Conservation (phyloP, 1,139 yeast species). For the Saccharomyces hybrid region DNA sequence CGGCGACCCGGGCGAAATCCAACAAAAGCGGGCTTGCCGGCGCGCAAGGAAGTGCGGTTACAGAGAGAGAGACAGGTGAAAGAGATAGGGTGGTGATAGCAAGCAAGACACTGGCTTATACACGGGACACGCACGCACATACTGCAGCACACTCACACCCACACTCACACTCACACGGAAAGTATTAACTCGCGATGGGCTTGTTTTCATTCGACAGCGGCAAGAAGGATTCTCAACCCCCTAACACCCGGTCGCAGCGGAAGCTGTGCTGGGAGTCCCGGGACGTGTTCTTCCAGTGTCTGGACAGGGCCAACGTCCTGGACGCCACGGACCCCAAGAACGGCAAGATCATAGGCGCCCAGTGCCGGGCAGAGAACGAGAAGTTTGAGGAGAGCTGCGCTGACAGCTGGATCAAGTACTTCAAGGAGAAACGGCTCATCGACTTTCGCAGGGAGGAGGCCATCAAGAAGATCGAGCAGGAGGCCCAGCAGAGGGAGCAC, state of each 20-base stretch:
- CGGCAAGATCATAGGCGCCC: conserved; percentile 25
- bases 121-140: background rate
- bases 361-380: conserved; percentile 41
- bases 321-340: conserved; percentile 41
- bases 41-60: background rate
- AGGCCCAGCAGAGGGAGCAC: conserved; percentile 23
- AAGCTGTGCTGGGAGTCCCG: conserved; percentile 63
- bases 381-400: conserved; percentile 50
- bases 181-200: conserved; percentile 11
- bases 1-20: background rate
- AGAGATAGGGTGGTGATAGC: too few relatives aligned
- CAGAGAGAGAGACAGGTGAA: background rate
- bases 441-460: conserved; percentile 48
- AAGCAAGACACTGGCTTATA: too few relatives aligned
- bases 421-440: conserved; percentile 57
- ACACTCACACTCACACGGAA: background rate
- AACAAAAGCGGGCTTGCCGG: background rate
- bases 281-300: conserved; percentile 50
- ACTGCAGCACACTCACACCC: background rate
- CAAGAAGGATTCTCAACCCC: conserved; percentile 20
- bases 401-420: conserved; percentile 61
- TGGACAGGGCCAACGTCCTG: conserved; percentile 45
- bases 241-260: conserved; percentile 43
- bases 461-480: conserved; percentile 45
- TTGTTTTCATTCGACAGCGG: conserved; percentile 17